Evolutionary conservation across 371 early-diverging fungal genomes (phyloP).

Genomic region (Mucor lusitanicus): DNA sequence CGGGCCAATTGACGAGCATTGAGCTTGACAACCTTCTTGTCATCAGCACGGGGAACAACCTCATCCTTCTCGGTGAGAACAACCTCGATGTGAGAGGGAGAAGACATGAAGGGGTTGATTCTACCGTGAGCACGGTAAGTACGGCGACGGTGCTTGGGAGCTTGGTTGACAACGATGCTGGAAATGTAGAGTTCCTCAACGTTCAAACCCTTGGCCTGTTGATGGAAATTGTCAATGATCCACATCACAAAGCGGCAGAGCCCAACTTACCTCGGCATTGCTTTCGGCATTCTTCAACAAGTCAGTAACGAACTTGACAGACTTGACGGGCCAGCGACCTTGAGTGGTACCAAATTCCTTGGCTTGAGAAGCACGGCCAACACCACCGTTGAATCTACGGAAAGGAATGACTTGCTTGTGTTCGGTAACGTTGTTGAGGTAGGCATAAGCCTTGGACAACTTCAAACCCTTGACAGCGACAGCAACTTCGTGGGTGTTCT

Average conservation of each 20-base stretch:
- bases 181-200: conserved; percentile 85
- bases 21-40: conserved; percentile 55
- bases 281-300: conserved; percentile 96
- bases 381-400: conserved; percentile 95
- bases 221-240: neutral
- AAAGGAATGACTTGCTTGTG: conserved; percentile 98
- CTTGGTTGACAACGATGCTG: conserved; percentile 98
- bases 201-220: conserved; percentile 89
- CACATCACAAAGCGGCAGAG: neutral
- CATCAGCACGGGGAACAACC: conserved; percentile 72
- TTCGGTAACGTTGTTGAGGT: conserved; percentile 92
- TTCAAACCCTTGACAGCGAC: conserved; percentile 94
- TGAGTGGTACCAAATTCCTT: conserved; percentile 89
- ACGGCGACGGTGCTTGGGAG: conserved; percentile 97
- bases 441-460: conserved; percentile 92
- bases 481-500: conserved; percentile 99
- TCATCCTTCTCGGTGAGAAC: conserved; percentile 86
- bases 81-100: conserved; percentile 98
- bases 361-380: conserved; percentile 97
- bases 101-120: conserved; percentile 95
- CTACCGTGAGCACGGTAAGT: conserved; percentile 99
- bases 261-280: conserved; percentile 80
- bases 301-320: conserved; percentile 86
- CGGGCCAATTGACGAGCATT: conserved; percentile 64
- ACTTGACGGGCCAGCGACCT: conserved; percentile 99